A percentile compares a stretch with the other conserved stretches of the same genome.
Conservation (phyloP, 2,329 filamentous ascomycete genomes). For the Trichoderma guizhouense region DNA sequence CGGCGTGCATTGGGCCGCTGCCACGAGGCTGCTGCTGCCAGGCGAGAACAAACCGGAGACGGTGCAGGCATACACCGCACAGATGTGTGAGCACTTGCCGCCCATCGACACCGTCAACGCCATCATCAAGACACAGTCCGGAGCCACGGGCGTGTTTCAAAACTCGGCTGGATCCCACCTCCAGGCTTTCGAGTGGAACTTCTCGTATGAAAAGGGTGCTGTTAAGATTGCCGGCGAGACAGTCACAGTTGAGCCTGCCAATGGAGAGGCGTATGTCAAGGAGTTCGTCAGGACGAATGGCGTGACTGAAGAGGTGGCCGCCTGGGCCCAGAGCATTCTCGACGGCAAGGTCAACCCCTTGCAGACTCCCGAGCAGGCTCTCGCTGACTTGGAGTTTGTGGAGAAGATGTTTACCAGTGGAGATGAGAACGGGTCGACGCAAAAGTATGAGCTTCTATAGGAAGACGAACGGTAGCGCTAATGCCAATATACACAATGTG, state of each 20-base stretch:
- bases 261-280: constrained; percentile 34
- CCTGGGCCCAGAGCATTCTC: constrained; percentile 54
- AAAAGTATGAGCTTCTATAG: constrained; percentile 36
- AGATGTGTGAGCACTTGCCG: constrained; percentile 54
- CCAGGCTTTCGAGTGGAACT: constrained; percentile 50
- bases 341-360: constrained; percentile 46
- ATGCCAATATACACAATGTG: not conserved
- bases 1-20: constrained; percentile 70
- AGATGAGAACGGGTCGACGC: constrained; percentile 39
- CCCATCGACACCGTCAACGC: constrained; percentile 67
- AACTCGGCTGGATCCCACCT: constrained; percentile 56
- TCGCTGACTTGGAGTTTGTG: constrained; percentile 59
- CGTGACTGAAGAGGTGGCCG: constrained; percentile 58
- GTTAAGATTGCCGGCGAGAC: constrained; percentile 48
- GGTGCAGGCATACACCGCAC: constrained; percentile 53
- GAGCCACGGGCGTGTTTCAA: constrained; percentile 54
- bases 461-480: not conserved
- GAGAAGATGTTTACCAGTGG: constrained; percentile 50
- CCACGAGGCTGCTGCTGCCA: constrained; percentile 54
- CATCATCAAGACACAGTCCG: constrained; percentile 51
- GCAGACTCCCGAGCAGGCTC: constrained; percentile 55
- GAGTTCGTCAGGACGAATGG: constrained; percentile 50
- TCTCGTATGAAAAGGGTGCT: constrained; percentile 56
- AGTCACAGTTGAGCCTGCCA: constrained; percentile 37
- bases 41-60: constrained; percentile 40